A percentile compares a stretch with the other conserved stretches of the same genome.
Evolutionary conservation across 2,329 filamentous ascomycete genomes (phyloP).

Genomic region (Trichoderma arundinaceum): DNA sequence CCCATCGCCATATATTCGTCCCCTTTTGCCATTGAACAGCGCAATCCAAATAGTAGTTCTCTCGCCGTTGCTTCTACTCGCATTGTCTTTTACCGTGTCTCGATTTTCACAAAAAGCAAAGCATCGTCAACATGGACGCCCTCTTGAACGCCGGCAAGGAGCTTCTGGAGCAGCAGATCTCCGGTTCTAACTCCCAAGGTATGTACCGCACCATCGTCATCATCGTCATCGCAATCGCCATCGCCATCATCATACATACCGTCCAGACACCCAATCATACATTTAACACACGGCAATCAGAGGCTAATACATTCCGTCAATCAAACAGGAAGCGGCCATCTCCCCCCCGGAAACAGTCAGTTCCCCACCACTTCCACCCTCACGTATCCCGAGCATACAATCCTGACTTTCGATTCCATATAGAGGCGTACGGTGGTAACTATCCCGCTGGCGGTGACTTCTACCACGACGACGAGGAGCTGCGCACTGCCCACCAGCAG

Average conservation of each 20-base stretch:
- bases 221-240: too few species aligned
- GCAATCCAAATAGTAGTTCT: neutral
- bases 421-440: conserved; percentile 33
- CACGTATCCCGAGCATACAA: neutral
- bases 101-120: neutral
- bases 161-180: conserved; percentile 42
- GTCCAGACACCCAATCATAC: neutral
- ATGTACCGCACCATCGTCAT: conserved; percentile 5
- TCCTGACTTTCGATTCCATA: conserved; percentile 15
- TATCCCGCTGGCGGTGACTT: conserved; percentile 43
- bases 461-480: conserved; percentile 54
- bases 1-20: neutral
- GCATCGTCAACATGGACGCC: conserved; percentile 46
- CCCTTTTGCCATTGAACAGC: neutral
- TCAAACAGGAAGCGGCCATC: conserved; percentile 23
- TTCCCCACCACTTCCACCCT: neutral
- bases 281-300: neutral
- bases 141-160: conserved; percentile 48
- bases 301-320: neutral
- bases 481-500: conserved; percentile 54
- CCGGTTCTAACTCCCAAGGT: conserved; percentile 24
- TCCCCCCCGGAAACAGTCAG: conserved; percentile 34
- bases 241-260: conserved; percentile 34
- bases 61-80: neutral
- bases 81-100: neutral